Conservation (phyloP, 306 rosid genomes). For the Lathyrus aphaca region DNA sequence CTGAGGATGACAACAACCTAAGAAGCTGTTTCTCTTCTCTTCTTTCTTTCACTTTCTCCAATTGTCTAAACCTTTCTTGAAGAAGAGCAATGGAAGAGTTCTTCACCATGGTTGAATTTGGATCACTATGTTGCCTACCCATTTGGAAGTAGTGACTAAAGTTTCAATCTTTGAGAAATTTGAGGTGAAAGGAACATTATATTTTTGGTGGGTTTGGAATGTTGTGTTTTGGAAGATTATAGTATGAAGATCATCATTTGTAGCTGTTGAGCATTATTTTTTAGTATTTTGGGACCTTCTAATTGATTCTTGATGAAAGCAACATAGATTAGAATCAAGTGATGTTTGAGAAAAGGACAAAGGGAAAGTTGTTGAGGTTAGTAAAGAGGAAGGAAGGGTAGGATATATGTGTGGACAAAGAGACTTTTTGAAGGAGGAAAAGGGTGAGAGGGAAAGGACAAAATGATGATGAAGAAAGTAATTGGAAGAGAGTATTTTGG, state of each 20-base stretch:
- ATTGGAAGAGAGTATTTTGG: slow-evolving; percentile 70
- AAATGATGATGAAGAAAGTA: slow-evolving; percentile 59
- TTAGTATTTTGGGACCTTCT: slow-evolving; percentile 44
- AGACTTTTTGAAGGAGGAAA: slow-evolving; percentile 61
- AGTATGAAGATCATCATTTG: slow-evolving; percentile 47
- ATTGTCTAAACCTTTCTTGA: slow-evolving; percentile 89
- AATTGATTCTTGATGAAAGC: slow-evolving; percentile 53
- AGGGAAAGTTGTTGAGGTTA: slow-evolving; percentile 51
- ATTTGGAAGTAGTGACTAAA: slow-evolving; percentile 44
- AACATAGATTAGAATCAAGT: slow-evolving; percentile 64
- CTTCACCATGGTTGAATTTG: slow-evolving; percentile 61
- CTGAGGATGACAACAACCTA: slow-evolving; percentile 44
- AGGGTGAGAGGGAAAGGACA: slow-evolving; percentile 56
- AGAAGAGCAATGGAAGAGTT: slow-evolving; percentile 87
- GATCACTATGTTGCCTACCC: slow-evolving; percentile 70
- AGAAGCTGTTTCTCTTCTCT: slow-evolving; percentile 80
- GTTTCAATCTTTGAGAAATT: slow-evolving; percentile 37
- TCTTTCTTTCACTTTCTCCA: slow-evolving; percentile 88
- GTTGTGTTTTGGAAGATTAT: slow-evolving; percentile 53
- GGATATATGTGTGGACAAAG: slow-evolving; percentile 64
- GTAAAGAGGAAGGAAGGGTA: slow-evolving; percentile 60
- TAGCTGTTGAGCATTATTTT: slow-evolving; percentile 41
- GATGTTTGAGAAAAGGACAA: slow-evolving; percentile 56
- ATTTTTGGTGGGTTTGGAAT: slow-evolving; percentile 53
- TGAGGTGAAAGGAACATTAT: slow-evolving; percentile 27